Conservation (phyloP, 2,329 filamentous ascomycete genomes). For the Aureobasidium sp. region DNA sequence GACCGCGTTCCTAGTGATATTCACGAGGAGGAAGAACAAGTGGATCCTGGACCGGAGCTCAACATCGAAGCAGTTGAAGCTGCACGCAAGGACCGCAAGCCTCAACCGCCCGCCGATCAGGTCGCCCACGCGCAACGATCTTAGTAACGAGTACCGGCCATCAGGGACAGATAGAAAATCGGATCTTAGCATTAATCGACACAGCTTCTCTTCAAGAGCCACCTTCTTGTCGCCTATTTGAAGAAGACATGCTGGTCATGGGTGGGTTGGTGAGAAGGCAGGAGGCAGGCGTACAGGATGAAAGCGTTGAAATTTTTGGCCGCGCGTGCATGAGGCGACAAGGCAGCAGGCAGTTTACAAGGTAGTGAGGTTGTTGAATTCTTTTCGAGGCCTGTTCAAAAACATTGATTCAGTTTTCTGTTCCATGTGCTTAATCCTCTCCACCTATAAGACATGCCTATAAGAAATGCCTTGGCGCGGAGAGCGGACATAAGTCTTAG, state of each 20-base stretch:
- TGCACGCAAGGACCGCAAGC: constrained; percentile 30
- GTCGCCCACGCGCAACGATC: background rate
- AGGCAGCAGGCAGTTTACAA: background rate
- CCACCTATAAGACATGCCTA: background rate
- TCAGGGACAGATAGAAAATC: background rate
- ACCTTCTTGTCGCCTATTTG: background rate
- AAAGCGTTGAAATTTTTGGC: background rate
- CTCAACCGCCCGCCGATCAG: background rate
- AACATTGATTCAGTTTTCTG: background rate
- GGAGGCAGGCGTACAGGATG: background rate
- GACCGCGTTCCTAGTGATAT: constrained; percentile 30
- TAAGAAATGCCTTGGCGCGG: background rate
- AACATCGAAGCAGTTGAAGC: constrained; percentile 37
- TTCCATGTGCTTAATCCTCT: background rate
- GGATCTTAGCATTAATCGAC: background rate
- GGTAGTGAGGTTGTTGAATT: background rate
- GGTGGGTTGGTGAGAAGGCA: background rate
- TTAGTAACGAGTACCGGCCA: background rate
- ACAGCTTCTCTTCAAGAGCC: background rate
- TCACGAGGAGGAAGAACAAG: constrained; percentile 27
- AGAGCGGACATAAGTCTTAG: background rate
- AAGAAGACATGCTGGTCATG: constrained; percentile 4
- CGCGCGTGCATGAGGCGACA: background rate
- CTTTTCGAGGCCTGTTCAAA: background rate
- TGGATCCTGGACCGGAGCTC: constrained; percentile 37